Base-by-base conservation (phyloP, 257 asterid genomes). In the Striga asiatica region DNA sequence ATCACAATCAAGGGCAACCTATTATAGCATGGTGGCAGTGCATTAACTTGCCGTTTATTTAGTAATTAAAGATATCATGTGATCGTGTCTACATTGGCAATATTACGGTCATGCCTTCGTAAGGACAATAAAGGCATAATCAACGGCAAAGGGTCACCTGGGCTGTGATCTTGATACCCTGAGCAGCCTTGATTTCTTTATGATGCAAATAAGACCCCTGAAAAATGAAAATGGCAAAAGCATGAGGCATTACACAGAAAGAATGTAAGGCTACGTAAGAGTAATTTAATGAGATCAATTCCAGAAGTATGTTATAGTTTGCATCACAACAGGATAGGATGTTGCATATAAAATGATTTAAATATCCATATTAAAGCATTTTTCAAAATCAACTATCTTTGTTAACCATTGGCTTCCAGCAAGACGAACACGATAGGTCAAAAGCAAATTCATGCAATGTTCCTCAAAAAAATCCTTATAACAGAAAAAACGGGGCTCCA, bases 131-230 rank as follows among this genome's bases (percentile, higher is more conserved):
- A 24, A 68, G 32, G 46, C 8, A 45, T 16, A 34, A 6, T n/a
- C 17, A 54, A 61, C 18, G 34, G 48, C n/a, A n/a, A 34, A 45
- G 49, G 49, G 24, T 69, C 77, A 87, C 98, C 97, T 88, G 98
- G 18, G 84, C 98, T 59, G 88, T 74, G 62, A 88, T 84, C 93
- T 92, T 92, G 67, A 92, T 88, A 60, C 97, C 97, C 83, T 78
- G 92, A 35, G 97, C 95, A 71, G 95, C 97, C 78, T 82, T 92
- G 74, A 92, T 92, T 74, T 88, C 94, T 78, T 81, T 92, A 68
- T 82, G 93, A 63, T 88, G 95, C 75, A 82, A 52, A 68, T 82
- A 92, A 47, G 94, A 72, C 64, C 99, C 98, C 98, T 92, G 89
- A 37, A 58, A 52, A 29, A 10, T 43, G 51, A 68, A 10, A 48